phyloP scores from a whole-genome alignment of 2,329 filamentous ascomycete species.

The Graphiopsis chlorocephala region DNA sequence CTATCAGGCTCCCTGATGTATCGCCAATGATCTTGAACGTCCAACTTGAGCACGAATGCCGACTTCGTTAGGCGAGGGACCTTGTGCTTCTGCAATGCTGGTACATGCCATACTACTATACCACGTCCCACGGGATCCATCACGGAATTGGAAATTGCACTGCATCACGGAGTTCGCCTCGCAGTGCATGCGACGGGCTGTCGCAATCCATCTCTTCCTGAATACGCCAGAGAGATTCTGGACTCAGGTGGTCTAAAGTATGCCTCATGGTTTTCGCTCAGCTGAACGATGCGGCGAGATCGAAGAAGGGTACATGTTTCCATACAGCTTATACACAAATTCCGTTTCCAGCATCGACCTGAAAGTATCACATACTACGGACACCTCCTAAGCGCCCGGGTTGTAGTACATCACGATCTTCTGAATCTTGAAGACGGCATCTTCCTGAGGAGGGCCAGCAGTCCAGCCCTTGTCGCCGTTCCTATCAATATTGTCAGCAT shows the following conservation, averaged over 20 bases:
- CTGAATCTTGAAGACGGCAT: constrained; percentile 25
- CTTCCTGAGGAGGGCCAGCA: constrained; percentile 23
- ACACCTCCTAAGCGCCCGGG: constrained; percentile 9
- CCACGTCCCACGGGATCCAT: background rate
- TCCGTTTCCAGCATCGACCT: background rate
- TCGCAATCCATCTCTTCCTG: background rate
- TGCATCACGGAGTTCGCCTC: background rate
- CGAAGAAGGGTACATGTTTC: background rate
- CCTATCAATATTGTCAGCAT: background rate
- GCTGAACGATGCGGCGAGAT: too few species aligned
- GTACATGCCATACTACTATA: background rate
- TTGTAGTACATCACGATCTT: constrained; percentile 27
- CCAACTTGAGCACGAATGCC: background rate
- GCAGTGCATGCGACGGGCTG: background rate
- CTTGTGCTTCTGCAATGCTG: background rate
- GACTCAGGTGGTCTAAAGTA: too few species aligned
- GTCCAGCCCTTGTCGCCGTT: constrained; percentile 24
- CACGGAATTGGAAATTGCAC: background rate
- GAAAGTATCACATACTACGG: background rate
- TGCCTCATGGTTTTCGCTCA: too few species aligned
- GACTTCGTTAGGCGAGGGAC: background rate
- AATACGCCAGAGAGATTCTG: background rate
- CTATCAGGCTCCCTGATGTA: background rate
- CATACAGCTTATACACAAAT: background rate
- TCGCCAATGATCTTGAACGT: background rate